These are phyloP conservation scores for Parmelia sp. DNA, from an alignment of 495 filamentous ascomycete species.

Conservation along the genomic window DNA sequence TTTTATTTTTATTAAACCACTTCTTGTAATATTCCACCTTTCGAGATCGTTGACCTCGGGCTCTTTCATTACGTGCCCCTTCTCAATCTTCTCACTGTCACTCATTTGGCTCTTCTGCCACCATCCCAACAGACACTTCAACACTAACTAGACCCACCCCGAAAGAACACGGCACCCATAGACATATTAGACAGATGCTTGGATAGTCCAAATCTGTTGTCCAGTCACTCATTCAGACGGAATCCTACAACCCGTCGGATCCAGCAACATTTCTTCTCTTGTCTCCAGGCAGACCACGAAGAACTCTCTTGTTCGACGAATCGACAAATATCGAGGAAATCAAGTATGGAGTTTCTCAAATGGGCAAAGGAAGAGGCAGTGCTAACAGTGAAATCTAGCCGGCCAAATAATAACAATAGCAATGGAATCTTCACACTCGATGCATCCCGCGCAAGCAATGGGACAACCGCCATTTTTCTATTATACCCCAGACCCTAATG, in stretches of 20 bases:
- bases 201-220: slow-evolving; percentile 33
- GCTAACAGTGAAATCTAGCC: background rate
- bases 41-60: slow-evolving; percentile 24
- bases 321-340: background rate
- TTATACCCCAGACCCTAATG: slow-evolving; percentile 72
- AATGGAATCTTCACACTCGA: slow-evolving; percentile 55
- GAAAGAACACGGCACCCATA: background rate
- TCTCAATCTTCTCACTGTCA: slow-evolving; percentile 22
- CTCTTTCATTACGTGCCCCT: slow-evolving; percentile 24
- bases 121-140: background rate
- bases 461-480: slow-evolving; percentile 84
- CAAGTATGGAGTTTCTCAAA: slow-evolving; percentile 6
- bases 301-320: slow-evolving; percentile 6
- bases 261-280: slow-evolving; percentile 6
- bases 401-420: slow-evolving; percentile 20
- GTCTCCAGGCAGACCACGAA: background rate
- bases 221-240: slow-evolving; percentile 32
- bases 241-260: slow-evolving; percentile 12
- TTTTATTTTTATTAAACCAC: slow-evolving; percentile 29
- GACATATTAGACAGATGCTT: slow-evolving; percentile 35
- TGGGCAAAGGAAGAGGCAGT: background rate
- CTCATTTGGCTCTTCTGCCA: slow-evolving; percentile 24
- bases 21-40: slow-evolving; percentile 31
- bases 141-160: background rate
- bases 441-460: slow-evolving; percentile 49